phyloP scores from a whole-genome alignment of 371 early-diverging fungal species.

The Choanephora cucurbitarum region DNA sequence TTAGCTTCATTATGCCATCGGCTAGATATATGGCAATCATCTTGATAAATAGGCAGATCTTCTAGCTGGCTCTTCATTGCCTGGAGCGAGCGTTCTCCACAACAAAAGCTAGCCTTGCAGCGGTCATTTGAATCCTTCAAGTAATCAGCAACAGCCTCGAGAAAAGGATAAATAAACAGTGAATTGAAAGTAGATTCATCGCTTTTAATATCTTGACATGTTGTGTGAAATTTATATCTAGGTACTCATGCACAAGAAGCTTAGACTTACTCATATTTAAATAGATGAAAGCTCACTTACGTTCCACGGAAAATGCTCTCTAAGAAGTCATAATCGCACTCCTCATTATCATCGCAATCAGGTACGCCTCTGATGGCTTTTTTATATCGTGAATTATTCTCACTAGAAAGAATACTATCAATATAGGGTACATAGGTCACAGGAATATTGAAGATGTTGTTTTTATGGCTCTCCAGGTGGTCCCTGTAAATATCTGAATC shows the following conservation, averaged over 20 bases:
- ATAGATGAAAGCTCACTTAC: constrained; percentile 17
- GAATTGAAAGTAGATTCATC: constrained; percentile 19
- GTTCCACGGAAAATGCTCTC: constrained; percentile 15
- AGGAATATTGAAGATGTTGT: constrained; percentile 2
- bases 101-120: constrained; percentile 10
- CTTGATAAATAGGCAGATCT: constrained; percentile 9
- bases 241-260: constrained; percentile 16
- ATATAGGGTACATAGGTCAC: constrained; percentile 11
- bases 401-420: constrained; percentile 11
- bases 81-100: background rate
- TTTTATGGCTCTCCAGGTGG: constrained; percentile 8
- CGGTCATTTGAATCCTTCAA: constrained; percentile 12
- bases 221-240: constrained; percentile 15
- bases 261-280: constrained; percentile 14
- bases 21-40: constrained; percentile 20
- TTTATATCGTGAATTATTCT: constrained; percentile 15
- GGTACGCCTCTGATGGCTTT: constrained; percentile 17
- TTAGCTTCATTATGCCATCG: constrained; percentile 7
- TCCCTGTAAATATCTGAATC: constrained; percentile 10
- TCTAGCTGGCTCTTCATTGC: background rate
- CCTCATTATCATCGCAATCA: constrained; percentile 12
- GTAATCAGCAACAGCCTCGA: constrained; percentile 12
- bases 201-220: constrained; percentile 16
- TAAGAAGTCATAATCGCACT: constrained; percentile 10
- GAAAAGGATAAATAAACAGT: constrained; percentile 19